Conservation (phyloP, 768 basidiomycete genomes). For the Rossbeevera mucosa region DNA sequence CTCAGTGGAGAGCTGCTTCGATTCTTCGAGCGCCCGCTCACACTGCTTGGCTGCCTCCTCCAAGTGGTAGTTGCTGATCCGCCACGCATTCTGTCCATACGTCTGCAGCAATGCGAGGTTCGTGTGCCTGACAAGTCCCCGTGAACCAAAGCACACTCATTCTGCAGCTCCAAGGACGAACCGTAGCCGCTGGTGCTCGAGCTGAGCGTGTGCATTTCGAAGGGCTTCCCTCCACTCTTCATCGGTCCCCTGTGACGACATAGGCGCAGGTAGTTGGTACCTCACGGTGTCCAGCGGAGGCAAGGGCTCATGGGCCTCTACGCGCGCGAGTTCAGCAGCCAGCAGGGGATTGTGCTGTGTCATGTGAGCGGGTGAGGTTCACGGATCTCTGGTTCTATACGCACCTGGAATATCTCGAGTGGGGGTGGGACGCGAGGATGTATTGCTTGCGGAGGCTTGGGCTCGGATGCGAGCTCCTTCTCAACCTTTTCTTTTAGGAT, state of each 20-base stretch:
- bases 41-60: conserved; percentile 71
- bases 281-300: conserved; percentile 65
- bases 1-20: conserved; percentile 75
- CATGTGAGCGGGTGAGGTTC: not conserved
- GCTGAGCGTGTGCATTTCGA: conserved; percentile 72
- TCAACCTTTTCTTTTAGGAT: conserved; percentile 71
- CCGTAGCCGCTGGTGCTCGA: conserved; percentile 84
- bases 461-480: conserved; percentile 68
- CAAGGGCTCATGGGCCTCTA: conserved; percentile 63
- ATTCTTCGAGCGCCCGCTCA: conserved; percentile 69
- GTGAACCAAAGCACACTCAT: conserved; percentile 1
- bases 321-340: conserved; percentile 67
- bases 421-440: conserved; percentile 72
- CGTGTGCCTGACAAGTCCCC: conserved; percentile 51
- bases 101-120: conserved; percentile 80
- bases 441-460: conserved; percentile 52
- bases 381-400: not conserved
- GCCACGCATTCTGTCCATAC: conserved; percentile 89
- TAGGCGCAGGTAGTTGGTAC: conserved; percentile 70
- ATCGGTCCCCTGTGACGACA: conserved; percentile 56
- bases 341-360: conserved; percentile 63
- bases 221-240: conserved; percentile 74
- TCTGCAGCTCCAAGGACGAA: conserved; percentile 28
- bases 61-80: conserved; percentile 83
- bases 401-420: conserved; percentile 57